Evolutionary conservation across 768 basidiomycete species (phyloP), one percentile per base, ranked within the genome.

Genomic region (Collybia nuda): DNA sequence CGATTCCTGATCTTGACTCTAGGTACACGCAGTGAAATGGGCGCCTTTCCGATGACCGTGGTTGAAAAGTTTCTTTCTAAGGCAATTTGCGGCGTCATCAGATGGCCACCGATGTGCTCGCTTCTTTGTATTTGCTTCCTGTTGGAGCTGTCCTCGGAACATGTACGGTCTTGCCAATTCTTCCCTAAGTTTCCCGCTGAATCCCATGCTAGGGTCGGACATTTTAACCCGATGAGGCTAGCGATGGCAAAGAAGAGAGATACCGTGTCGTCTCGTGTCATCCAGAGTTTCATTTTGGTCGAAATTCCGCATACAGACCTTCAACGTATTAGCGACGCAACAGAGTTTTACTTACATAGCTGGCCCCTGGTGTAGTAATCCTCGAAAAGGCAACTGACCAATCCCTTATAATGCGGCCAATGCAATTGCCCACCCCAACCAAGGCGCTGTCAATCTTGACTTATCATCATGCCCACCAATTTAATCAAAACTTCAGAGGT

Each of bases 401-500:
- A 36, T 17, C 6, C 14, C 23, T 24, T 39, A 47, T 39, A 47
- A 39, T 32, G 35, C 37, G 17, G 18, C 22, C 26, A 23, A 22
- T 15, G 32, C 41, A n/a, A 24, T 4, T 7, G 14, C 41, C 37
- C 32, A 17, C 36, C 15, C 22, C 11, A 21, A 21, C 17, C 39
- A n/a, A 26, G n/a, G 17, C 15, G 3, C 21, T 38, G 12, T 14
- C 12, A 11, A 32, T 11, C 32, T 32, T 14, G 2, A 28, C 22
- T 39, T 22, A 42, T 22, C 39, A 49, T 36, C 50, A 68, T 66
- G 63, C 59, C 61, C 35, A 62, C 46, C 15, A 59, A 56, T 48
- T 35, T 58, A 18, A 47, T 55, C 8, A 68, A 62, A 46, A 69
- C 73, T 52, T 70, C 70, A n/a, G 52, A 67, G 1, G 75, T 82